Conservation (phyloP, 2,329 filamentous ascomycete species). For the Xylaria sp. region DNA sequence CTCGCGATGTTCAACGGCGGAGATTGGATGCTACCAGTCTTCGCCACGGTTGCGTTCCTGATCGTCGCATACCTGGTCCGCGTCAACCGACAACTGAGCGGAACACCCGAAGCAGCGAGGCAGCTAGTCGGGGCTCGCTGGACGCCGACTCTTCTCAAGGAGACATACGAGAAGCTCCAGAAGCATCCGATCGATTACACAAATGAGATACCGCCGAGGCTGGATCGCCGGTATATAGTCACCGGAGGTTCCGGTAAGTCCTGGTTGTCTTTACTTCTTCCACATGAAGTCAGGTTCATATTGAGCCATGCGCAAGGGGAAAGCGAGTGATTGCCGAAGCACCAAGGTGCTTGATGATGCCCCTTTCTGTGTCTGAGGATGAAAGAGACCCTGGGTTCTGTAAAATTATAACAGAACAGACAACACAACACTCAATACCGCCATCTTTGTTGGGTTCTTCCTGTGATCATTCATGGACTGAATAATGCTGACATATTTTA, state of each 20-base stretch:
- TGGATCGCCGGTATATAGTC: conserved; percentile 41
- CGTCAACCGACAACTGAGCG: conserved; percentile 35
- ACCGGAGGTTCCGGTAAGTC: conserved; percentile 43
- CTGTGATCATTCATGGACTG: neutral
- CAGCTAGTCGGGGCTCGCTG: conserved; percentile 33
- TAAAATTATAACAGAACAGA: neutral
- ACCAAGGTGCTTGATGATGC: neutral
- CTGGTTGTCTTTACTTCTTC: neutral
- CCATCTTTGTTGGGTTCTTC: neutral
- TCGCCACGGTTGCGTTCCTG: conserved; percentile 7
- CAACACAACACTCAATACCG: too few relatives aligned
- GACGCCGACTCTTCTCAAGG: conserved; percentile 34
- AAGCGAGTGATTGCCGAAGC: neutral
- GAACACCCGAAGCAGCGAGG: conserved; percentile 34
- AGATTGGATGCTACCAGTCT: conserved; percentile 5
- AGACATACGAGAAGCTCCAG: conserved; percentile 34
- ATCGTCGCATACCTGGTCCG: conserved; percentile 34
- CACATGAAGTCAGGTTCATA: neutral
- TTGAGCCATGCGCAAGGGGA: neutral
- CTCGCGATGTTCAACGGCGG: conserved; percentile 7
- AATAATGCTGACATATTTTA: conserved; percentile 23
- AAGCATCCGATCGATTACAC: conserved; percentile 37
- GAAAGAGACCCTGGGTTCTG: neutral
- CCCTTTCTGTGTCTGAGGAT: neutral
- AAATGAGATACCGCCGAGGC: conserved; percentile 36